phyloP scores from a whole-genome alignment of 2,329 filamentous ascomycete species.

The Xylaria multiplex region DNA sequence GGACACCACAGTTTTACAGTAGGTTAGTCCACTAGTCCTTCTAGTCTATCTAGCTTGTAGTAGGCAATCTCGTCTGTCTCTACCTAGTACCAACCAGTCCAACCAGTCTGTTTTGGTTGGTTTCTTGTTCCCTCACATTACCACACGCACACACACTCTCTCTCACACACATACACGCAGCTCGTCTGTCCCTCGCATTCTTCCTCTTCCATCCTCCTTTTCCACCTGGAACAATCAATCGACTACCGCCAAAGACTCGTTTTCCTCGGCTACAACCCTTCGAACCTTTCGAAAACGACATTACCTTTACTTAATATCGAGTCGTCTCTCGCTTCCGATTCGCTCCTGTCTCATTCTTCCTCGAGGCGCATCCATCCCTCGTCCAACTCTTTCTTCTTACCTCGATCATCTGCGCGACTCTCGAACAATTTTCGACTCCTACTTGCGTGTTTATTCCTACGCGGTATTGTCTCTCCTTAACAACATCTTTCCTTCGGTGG shows the following conservation, averaged over 20 bases:
- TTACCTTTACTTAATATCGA: constrained; percentile 40
- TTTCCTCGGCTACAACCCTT: constrained; percentile 36
- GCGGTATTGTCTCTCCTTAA: constrained; percentile 32
- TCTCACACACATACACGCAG: constrained; percentile 28
- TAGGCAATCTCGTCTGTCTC: constrained; percentile 36
- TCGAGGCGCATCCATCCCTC: constrained; percentile 46
- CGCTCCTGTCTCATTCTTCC: constrained; percentile 42
- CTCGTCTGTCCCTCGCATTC: constrained; percentile 37
- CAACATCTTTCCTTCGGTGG: constrained; percentile 34
- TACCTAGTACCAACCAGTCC: constrained; percentile 9
- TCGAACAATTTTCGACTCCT: constrained; percentile 28
- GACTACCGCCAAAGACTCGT: constrained; percentile 35
- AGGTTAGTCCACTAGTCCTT: constrained; percentile 22
- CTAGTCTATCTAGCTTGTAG: constrained; percentile 23
- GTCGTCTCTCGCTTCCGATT: constrained; percentile 37
- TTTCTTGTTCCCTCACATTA: constrained; percentile 41
- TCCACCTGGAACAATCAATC: constrained; percentile 40
- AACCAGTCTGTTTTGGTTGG: constrained; percentile 44
- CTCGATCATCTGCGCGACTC: constrained; percentile 43
- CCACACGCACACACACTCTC: constrained; percentile 30
- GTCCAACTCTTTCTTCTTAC: constrained; percentile 36
- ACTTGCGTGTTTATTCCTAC: constrained; percentile 33
- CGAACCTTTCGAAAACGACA: constrained; percentile 41
- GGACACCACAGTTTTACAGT: constrained; percentile 3
- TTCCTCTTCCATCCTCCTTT: constrained; percentile 42